Conservation (phyloP, 192 early-diverging fungal species). For the Backusella psychrophila region DNA sequence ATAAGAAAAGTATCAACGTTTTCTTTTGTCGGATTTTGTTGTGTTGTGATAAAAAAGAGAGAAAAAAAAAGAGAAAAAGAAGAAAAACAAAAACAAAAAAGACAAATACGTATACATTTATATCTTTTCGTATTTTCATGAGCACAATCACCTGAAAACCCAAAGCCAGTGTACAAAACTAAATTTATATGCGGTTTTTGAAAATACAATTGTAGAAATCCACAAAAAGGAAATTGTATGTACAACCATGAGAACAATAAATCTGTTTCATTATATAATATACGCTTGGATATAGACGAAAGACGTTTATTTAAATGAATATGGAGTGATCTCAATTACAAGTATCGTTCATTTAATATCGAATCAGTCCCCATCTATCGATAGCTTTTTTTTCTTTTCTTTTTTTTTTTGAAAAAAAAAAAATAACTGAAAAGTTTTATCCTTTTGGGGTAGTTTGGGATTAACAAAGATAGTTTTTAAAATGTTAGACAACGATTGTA, state of each 20-base stretch:
- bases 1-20: not conserved
- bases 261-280: not conserved
- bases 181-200: not conserved
- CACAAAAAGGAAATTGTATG: not conserved
- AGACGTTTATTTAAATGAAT: not conserved
- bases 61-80: not conserved
- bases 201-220: not conserved
- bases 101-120: not conserved
- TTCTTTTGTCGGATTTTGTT: not conserved
- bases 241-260: not conserved
- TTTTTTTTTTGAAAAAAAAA: not conserved
- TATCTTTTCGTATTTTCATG: not conserved
- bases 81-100: not conserved
- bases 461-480: not conserved
- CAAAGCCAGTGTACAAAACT: not conserved
- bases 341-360: not conserved
- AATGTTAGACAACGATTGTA: not conserved
- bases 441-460: not conserved
- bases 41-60: not conserved
- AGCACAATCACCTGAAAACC: not conserved
- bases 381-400: not conserved
- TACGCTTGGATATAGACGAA: not conserved
- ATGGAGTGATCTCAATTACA: not conserved
- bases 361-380: not conserved
- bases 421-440: not conserved